Base-by-base conservation (phyloP, 73 alveolate species). In the Breviolum minutum region DNA sequence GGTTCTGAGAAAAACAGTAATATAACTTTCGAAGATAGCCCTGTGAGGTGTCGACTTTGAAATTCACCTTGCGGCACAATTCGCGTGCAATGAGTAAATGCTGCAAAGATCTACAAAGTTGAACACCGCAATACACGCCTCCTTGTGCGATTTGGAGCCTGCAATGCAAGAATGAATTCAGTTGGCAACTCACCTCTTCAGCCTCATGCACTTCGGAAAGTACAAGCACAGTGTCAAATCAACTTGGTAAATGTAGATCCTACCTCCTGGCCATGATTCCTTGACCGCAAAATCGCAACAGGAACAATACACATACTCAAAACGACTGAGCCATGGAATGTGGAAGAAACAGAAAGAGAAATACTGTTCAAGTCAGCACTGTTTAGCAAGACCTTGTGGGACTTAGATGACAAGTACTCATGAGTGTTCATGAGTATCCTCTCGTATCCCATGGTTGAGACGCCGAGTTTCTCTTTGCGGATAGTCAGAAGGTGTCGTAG, bases 221-320 rank as follows among this genome's bases (percentile, higher is more conserved):
- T 40, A 40, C 54, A 2, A 40, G 54, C 54, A 40, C 54, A 40
- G 54, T 61, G 61, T 14, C n/a, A 20, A 83, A 24, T 14, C n/a
- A 20, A 83, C 10, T 10, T 48, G 90, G 22, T 5, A 16, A 61
- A 9, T 22, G 48, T n/a, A 40, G 54, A 40, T 40, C 54, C 54
- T 40, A 27, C 94, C 94, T 85, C 94, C 94, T 63, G 94, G 94
- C 94, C 94, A 86, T 10, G 77, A n/a, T 63, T 86, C 94, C 94
- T 86, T 29, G 16, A 12, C 68, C 10, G 88, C 14, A 7, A 76
- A 29, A 73, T 10, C 40, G 30, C 48, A 17, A 73, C 82, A 24
- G 27, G 40, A 73, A 71, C 82, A 73, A 24, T 12, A 73, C 27
- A 40, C 82, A 73, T 26, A 73, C 82, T 73, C 82, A 22, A 12